phyloP scores from a whole-genome alignment of 257 asterid species.

The Jaltomata sinuosa region DNA sequence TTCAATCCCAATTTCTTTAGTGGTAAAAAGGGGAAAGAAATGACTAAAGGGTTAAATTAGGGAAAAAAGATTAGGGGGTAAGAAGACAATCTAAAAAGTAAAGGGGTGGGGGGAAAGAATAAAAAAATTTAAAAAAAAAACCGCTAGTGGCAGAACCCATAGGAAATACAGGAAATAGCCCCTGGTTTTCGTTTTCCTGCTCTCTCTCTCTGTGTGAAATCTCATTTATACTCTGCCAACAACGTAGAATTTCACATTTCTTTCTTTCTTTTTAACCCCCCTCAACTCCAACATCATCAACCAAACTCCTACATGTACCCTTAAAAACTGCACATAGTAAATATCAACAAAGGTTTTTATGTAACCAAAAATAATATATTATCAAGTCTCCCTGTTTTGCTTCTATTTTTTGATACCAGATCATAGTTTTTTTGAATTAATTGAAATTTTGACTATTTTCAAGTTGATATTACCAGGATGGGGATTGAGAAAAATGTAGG shows the following conservation, averaged over 20 bases:
- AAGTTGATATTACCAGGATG: not conserved
- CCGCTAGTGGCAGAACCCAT: not conserved
- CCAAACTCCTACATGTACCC: not conserved
- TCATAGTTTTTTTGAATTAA: not conserved
- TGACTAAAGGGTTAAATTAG: not conserved
- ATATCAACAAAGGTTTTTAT: not conserved
- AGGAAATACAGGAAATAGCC: not conserved
- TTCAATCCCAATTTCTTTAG: not conserved
- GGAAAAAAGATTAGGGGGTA: not conserved
- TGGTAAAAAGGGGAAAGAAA: not conserved
- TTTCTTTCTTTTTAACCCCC: not conserved
- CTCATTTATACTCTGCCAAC: not conserved
- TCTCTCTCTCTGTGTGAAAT: not conserved
- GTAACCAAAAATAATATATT: not conserved
- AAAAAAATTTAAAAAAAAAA: not conserved
- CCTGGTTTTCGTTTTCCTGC: conserved; percentile 3
- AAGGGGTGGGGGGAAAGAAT: not conserved
- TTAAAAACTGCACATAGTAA: not conserved
- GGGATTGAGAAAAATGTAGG: not conserved
- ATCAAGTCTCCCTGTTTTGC: not conserved
- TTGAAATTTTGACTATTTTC: not conserved
- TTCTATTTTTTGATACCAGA: not conserved
- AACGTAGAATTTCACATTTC: not conserved
- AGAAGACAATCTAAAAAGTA: not conserved
- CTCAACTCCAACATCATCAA: not conserved